Percentiles rank a stretch among this genome's conserved stretches.
Evolutionary conservation across 495 filamentous ascomycete species (phyloP).

Genomic region (Penicillium roqueforti): DNA sequence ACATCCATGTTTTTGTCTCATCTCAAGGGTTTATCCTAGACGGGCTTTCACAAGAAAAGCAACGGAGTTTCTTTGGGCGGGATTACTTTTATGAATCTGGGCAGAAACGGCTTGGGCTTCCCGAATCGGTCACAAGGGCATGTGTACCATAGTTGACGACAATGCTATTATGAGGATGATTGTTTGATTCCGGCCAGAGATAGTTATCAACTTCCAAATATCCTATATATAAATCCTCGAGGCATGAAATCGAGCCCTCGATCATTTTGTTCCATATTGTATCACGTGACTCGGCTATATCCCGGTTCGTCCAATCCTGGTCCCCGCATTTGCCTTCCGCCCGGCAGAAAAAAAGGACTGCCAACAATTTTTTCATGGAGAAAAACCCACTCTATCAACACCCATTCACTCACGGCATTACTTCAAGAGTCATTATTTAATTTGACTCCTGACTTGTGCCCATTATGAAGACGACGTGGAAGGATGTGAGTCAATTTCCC

Average conservation of each 20-base stretch:
- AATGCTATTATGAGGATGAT: conserved; percentile 21
- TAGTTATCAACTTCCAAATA: background rate
- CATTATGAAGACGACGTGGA: conserved; percentile 70
- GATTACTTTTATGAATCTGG: conserved; percentile 18
- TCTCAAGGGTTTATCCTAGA: conserved; percentile 19
- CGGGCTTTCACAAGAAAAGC: conserved; percentile 21
- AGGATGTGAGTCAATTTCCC: conserved; percentile 46
- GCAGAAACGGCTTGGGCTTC: conserved; percentile 17
- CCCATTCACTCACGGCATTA: conserved; percentile 19
- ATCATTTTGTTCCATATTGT: background rate
- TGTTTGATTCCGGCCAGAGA: background rate
- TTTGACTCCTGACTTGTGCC: conserved; percentile 33
- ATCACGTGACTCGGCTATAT: conserved; percentile 21
- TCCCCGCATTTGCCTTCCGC: conserved; percentile 35
- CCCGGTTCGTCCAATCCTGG: conserved; percentile 18
- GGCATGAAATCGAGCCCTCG: background rate
- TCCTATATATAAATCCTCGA: background rate
- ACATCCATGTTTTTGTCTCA: conserved; percentile 21
- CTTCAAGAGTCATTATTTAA: conserved; percentile 19
- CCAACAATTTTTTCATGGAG: conserved; percentile 30
- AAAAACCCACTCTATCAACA: conserved; percentile 25
- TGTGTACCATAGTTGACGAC: conserved; percentile 27
- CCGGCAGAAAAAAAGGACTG: conserved; percentile 35
- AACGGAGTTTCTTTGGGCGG: conserved; percentile 24
- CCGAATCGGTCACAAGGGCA: conserved; percentile 9